Evolutionary conservation across 495 filamentous ascomycete genomes (phyloP).

Genomic region (Umbilicaria muhlenbergii): DNA sequence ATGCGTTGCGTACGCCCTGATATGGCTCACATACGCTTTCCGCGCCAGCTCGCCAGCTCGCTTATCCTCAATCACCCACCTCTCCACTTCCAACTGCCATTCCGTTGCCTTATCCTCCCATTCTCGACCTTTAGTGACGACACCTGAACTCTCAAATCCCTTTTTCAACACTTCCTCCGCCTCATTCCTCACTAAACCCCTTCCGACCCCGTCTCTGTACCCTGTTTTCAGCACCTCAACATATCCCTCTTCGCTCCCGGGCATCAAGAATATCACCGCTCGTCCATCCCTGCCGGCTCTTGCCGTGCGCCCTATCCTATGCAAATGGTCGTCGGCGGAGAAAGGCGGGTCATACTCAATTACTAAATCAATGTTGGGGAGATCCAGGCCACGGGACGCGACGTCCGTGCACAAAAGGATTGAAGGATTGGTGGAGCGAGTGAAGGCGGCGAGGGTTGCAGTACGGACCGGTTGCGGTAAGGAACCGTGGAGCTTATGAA

Average conservation of each 20-base stretch:
- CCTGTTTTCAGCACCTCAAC: conserved; percentile 50
- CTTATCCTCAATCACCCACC: conserved; percentile 48
- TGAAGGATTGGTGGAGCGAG: conserved; percentile 41
- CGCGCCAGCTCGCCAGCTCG: conserved; percentile 54
- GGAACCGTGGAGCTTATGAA: conserved; percentile 92
- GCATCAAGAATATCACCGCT: conserved; percentile 75
- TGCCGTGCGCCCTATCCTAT: conserved; percentile 88
- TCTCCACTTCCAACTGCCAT: conserved; percentile 61
- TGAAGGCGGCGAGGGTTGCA: conserved; percentile 65
- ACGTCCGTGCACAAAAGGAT: conserved; percentile 91
- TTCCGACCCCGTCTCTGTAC: conserved; percentile 37
- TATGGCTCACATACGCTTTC: conserved; percentile 76
- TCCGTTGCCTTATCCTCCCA: conserved; percentile 60
- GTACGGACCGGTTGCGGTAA: conserved; percentile 75
- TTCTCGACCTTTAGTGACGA: conserved; percentile 22
- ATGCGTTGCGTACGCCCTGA: conserved; percentile 90
- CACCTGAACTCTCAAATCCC: conserved; percentile 31
- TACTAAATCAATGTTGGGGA: conserved; percentile 85
- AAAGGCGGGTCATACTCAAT: conserved; percentile 93
- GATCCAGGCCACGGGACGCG: conserved; percentile 81
- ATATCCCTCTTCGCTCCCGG: conserved; percentile 83
- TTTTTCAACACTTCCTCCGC: conserved; percentile 46
- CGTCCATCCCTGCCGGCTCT: conserved; percentile 82
- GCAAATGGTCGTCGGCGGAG: conserved; percentile 76
- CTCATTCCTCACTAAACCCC: conserved; percentile 34